A percentile compares a stretch with the other conserved stretches of the same genome.
phyloP scores from a whole-genome alignment of 2,329 filamentous ascomycete genomes.

The Colletotrichum magnum region DNA sequence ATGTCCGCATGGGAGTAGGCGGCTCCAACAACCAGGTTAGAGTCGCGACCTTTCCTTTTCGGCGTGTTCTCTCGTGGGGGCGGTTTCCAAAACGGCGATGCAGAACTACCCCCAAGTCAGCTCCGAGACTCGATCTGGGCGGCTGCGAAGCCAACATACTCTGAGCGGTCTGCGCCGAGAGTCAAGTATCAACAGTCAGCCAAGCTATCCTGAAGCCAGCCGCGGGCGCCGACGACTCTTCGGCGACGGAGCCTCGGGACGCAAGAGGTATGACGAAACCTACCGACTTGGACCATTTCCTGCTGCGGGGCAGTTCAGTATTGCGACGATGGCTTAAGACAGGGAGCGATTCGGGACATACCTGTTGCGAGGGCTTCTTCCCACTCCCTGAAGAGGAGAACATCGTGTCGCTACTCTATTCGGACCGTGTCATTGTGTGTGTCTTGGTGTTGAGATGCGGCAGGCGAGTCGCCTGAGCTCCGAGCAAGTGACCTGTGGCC shows the following conservation, averaged over 20 bases:
- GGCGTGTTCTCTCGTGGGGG: constrained; percentile 66
- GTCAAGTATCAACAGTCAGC: constrained; percentile 42
- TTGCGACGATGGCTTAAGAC: constrained; percentile 32
- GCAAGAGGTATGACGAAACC: constrained; percentile 48
- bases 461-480: constrained; percentile 39
- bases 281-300: constrained; percentile 99
- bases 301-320: constrained; percentile 62
- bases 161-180: constrained; percentile 68
- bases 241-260: constrained; percentile 23
- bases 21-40: constrained; percentile 87
- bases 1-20: constrained; percentile 98
- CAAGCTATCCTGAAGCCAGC: constrained; percentile 18
- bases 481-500: constrained; percentile 40
- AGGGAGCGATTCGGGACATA: constrained; percentile 56
- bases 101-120: constrained; percentile 69
- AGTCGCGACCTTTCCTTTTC: constrained; percentile 71
- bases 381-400: constrained; percentile 75
- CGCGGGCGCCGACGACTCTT: constrained; percentile 23
- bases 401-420: constrained; percentile 60
- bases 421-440: constrained; percentile 39
- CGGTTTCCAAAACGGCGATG: constrained; percentile 89
- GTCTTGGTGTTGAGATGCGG: constrained; percentile 37
- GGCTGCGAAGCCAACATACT: constrained; percentile 62
- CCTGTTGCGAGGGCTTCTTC: constrained; percentile 81
- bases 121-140: constrained; percentile 49